Evolutionary conservation across 768 basidiomycete genomes (phyloP), one percentile per base, ranked within the genome.

Genomic region (Leccinum rimulosum): DNA sequence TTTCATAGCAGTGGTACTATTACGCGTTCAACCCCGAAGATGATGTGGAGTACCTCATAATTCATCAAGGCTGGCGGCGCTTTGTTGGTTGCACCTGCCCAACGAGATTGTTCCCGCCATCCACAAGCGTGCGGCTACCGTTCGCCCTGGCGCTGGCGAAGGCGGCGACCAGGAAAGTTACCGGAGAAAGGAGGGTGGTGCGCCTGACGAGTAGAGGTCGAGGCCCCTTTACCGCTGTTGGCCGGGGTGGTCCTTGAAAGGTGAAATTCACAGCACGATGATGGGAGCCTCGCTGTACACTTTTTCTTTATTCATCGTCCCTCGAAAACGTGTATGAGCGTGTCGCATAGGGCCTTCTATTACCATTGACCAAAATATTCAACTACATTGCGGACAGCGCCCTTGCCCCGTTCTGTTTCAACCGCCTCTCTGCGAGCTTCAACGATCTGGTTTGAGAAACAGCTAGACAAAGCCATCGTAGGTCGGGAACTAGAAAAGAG

Each of bases 1-100:
- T 98, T 84, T 94, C 91, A 52, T 99, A 97, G 97, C 95, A 98
- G 73, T 97, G 87, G 84, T 99, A 97, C 80, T 99, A 98, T 81
- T 99, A 98, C 80, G 84, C 86, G 71, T 83, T 99, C 71, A 99
- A 95, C 68, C 88, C 93, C 54, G 97, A 98, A 77, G 97, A 96
- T 71, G 97, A 96, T 71, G 88, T 98, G 64, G 93, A 96, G 67
- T 96, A 91, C 80, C 90, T 98, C 76, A 48, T 12, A 15, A 48
- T 3, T 25, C 11, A 19, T 11, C 19, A 19, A 25, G 19, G 10
- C 2, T 43, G 55, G 17, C 8, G 10, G 12, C 40, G 9, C 47
- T 61, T 15, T 54, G 11, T 17, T 11, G 91, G 91, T 85, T 97
- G 57, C 92, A 97, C 80, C 88, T 98, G 66, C 95, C 95, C 52